These are phyloP conservation scores for Hanseniaspora vineae DNA, from an alignment of 805 yeast genomes.

Conservation along the genomic window DNA sequence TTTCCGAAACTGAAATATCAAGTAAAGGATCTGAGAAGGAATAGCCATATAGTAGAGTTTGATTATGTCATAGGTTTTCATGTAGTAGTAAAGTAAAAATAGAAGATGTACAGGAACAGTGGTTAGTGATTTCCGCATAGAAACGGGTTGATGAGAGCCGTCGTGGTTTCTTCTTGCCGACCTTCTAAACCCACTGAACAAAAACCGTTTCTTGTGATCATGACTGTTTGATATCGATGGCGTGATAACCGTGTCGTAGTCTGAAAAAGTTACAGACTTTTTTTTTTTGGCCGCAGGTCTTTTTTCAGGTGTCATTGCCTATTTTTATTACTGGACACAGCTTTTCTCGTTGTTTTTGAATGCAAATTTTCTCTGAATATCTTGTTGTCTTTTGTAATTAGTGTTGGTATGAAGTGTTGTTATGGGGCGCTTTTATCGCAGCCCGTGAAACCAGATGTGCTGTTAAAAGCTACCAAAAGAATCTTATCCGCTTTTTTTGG, in stretches of 20 bases:
- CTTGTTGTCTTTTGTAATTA: no score
- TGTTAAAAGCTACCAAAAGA: no score
- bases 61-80: slow-evolving; percentile 17
- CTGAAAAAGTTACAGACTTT: slow-evolving; percentile 7
- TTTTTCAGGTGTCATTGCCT: not conserved
- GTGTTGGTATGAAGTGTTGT: no score
- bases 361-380: no score
- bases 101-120: slow-evolving; percentile 23
- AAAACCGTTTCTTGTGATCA: not conserved
- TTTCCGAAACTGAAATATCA: slow-evolving; percentile 23
- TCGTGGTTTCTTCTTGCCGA: not conserved
- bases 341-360: no score
- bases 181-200: slow-evolving; percentile 2
- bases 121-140: slow-evolving; percentile 16
- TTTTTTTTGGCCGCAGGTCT: not conserved
- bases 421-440: no score
- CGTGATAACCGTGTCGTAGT: slow-evolving; percentile 7
- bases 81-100: slow-evolving; percentile 21
- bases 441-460: no score
- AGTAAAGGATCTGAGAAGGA: slow-evolving; percentile 25
- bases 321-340: not conserved
- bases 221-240: slow-evolving; percentile 3
- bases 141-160: slow-evolving; percentile 9
- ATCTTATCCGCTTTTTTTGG: no score
- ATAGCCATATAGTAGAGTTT: slow-evolving; percentile 19